Conservation (phyloP, 352 stramenopile genomes). For the Globisporangium polare region DNA sequence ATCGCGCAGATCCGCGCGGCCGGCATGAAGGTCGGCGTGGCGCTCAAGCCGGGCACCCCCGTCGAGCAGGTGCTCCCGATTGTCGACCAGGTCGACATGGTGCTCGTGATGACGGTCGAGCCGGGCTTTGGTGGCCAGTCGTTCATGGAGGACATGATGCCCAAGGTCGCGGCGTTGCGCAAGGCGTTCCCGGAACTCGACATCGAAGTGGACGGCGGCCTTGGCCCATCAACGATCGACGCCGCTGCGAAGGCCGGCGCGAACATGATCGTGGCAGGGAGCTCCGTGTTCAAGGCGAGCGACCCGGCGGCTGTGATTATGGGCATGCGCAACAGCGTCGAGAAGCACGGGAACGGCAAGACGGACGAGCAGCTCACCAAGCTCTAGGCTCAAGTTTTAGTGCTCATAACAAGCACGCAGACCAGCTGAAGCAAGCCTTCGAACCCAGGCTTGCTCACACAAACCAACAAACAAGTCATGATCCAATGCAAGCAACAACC, state of each 20-base stretch:
- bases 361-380: constrained; percentile 54
- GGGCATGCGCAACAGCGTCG: constrained; percentile 80
- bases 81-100: constrained; percentile 91
- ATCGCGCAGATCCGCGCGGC: constrained; percentile 83
- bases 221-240: constrained; percentile 93
- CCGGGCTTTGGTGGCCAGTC: constrained; percentile 96
- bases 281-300: constrained; percentile 88
- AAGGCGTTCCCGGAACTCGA: constrained; percentile 91
- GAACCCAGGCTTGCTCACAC: neutral
- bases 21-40: constrained; percentile 95
- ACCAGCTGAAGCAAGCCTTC: neutral
- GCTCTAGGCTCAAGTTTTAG: constrained; percentile 19
- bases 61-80: constrained; percentile 85
- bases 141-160: constrained; percentile 97
- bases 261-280: constrained; percentile 97
- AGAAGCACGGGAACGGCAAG: constrained; percentile 77
- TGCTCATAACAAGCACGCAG: neutral
- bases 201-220: constrained; percentile 97
- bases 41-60: constrained; percentile 93
- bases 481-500: neutral
- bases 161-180: constrained; percentile 89
- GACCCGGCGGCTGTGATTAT: constrained; percentile 73
- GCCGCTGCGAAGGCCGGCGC: constrained; percentile 91
- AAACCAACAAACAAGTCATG: constrained; percentile 6
- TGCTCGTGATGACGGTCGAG: constrained; percentile 98